Conservation (phyloP, 2,329 filamentous ascomycete species). For the Colletotrichum sp. region DNA sequence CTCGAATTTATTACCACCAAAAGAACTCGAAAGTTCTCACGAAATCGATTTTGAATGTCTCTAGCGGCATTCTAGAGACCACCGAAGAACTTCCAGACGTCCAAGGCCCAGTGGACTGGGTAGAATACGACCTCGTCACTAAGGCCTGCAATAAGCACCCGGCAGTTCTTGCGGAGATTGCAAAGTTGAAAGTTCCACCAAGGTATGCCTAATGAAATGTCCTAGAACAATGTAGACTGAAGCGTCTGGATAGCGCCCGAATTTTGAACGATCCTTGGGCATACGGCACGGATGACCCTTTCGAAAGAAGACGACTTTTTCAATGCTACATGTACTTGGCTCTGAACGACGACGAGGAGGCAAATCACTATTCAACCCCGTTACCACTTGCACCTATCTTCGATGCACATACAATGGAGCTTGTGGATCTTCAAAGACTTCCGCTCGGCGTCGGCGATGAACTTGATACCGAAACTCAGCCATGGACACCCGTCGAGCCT, state of each 20-base stretch:
- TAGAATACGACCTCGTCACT: slow-evolving; percentile 63
- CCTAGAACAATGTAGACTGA: not conserved
- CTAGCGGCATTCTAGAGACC: not conserved
- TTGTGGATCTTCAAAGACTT: slow-evolving; percentile 72
- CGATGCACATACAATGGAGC: slow-evolving; percentile 63
- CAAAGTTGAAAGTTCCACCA: not conserved
- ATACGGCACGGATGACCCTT: not conserved
- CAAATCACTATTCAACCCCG: slow-evolving; percentile 70
- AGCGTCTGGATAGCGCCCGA: not conserved
- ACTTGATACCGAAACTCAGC: slow-evolving; percentile 50
- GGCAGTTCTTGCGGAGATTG: not conserved
- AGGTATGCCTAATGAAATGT: slow-evolving; percentile 38
- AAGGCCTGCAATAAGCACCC: slow-evolving; percentile 48
- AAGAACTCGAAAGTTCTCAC: not conserved
- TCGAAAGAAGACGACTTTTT: not conserved
- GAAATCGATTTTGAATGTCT: not conserved
- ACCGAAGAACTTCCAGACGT: not conserved
- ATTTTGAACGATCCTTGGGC: slow-evolving; percentile 39
- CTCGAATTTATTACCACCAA: not conserved
- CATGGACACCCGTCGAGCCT: slow-evolving; percentile 59
- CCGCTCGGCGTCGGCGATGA: slow-evolving; percentile 70
- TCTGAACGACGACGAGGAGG: slow-evolving; percentile 61
- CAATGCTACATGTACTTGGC: slow-evolving; percentile 42
- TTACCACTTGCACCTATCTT: slow-evolving; percentile 70
- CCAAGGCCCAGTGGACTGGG: not conserved